These are phyloP conservation scores for Ustilago trichophora DNA, from an alignment of 1,284 basidiomycete species.

Conservation along the genomic window DNA sequence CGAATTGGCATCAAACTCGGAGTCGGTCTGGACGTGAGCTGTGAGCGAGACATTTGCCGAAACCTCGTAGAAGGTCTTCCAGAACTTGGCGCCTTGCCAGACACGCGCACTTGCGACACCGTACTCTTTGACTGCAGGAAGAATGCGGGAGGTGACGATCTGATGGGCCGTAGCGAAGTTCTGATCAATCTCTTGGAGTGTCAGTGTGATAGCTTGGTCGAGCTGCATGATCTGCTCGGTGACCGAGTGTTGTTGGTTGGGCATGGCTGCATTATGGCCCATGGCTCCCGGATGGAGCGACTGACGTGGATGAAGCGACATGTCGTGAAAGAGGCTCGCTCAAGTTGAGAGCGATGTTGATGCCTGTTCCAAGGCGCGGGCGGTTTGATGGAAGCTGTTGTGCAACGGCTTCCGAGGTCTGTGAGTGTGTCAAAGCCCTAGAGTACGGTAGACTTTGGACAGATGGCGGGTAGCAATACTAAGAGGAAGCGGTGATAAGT, in stretches of 20 bases:
- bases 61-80: conserved; percentile 93
- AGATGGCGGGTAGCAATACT: too few relatives aligned
- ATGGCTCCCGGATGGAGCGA: conserved; percentile 46
- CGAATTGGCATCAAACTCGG: conserved; percentile 39
- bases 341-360: not conserved
- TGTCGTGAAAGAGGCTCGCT: too few relatives aligned
- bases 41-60: conserved; percentile 82
- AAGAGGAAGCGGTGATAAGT: too few relatives aligned
- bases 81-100: conserved; percentile 89
- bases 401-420: too few relatives aligned
- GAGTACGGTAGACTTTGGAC: too few relatives aligned
- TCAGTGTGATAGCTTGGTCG: conserved; percentile 89
- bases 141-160: conserved; percentile 79
- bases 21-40: conserved; percentile 35
- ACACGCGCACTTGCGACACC: conserved; percentile 85
- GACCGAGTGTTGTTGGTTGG: conserved; percentile 68
- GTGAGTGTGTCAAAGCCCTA: too few relatives aligned
- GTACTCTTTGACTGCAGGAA: conserved; percentile 88
- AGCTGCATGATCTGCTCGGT: conserved; percentile 90
- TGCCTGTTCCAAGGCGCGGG: not conserved
- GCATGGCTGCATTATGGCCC: conserved; percentile 27
- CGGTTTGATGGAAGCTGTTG: too few relatives aligned
- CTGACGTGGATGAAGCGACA: conserved; percentile 46
- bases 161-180: conserved; percentile 91
- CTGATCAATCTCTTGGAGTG: conserved; percentile 84